Evolutionary conservation across 2,329 filamentous ascomycete genomes (phyloP), one percentile per base, ranked within the genome.

Genomic region (Colletotrichum camelliae): DNA sequence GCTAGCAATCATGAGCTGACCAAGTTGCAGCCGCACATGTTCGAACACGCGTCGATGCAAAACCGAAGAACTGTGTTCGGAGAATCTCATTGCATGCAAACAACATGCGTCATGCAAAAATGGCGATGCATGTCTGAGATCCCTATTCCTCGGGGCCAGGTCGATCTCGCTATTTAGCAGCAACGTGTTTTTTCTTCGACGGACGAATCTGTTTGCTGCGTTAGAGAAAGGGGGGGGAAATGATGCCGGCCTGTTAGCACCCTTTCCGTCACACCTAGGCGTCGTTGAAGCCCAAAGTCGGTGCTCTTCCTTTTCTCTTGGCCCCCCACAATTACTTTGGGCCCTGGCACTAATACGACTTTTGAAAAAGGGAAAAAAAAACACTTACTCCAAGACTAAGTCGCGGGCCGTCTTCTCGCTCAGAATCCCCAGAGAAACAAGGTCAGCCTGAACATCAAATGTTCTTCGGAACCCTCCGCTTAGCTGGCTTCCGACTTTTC

Each of bases 31-130:
- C 9, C 85, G 81, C 18, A 86, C 83, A 75, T 85, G 84, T 43
- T 86, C 84, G 58, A 86, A 86, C 1, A 86, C 81, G 52, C 83
- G 80, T n/a, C 82, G 81, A 67, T 86, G 84, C 64, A 86, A 27
- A 39, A 27, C 33, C 43, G 66, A 76, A n/a, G 68, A 73, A 37
- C 52, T 74, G 55, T 71, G 37, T 27, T 76, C 61, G 21, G 64
- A 74, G 16, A 76, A 76, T 15, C 74, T 64, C 74, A 76, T 72
- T 4, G 82, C 85, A 24, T 85, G 83, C 6, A 86, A 74, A 70
- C 85, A 86, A 75, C 85, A 86, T 2, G 85, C 84, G 27, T 83
- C 83, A 60, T 84, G 84, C 13, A 87, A 77, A 70, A 87, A 87
- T 1, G 85, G 83, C 0, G 85, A 87, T 5, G 81, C 80, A 18